Evolutionary conservation across 805 yeast species (phyloP), one percentile per base, ranked within the genome.

Genomic region (Wickerhamomyces chaumierensis): DNA sequence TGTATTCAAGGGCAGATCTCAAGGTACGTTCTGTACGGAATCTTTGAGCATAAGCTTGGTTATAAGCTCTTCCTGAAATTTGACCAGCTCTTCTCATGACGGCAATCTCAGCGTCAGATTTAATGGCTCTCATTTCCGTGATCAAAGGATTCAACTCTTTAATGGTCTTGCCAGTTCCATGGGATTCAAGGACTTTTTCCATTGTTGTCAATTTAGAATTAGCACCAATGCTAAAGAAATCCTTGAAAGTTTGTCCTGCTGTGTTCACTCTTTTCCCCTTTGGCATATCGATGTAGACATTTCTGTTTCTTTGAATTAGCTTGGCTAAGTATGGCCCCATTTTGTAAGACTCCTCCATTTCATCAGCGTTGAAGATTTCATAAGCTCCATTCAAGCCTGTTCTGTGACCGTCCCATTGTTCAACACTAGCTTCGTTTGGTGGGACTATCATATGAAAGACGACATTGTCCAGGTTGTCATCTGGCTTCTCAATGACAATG

Each of bases 331-430:
- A 68, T 3, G 53, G 41, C 7, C 61, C 61, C 13, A 76, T 52
- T 31, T 60, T 48, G 23, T 68, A 65, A 31, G 72, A 68, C 34
- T 73, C 72, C 31, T 69, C 70, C 6, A 83, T 77, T 37, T 68
- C 69, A 58, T 87, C 96, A 3, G 95, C 95, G 55, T 90, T 92
- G 63, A 92, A 92, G 35, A 78, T 75, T 36, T 86, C 90, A 32
- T 60, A 62, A 0, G 81, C 95, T 14, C 94, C 95, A 36, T 78
- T 74, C 3, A 78, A 69, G 1, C 99, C 99, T 15, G 94, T 81
- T 49, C 94, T 72, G 34, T 74, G 79, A 12, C 99, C 99, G 49
- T 90, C 96, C 99, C 99, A 92, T 45, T 81, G 75, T 60, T 92
- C 98, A 18, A 72, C 74, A 36, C 66, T 68, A 5, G 75, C 71